Percentiles rank a stretch among this genome's conserved stretches.
Evolutionary conservation across 2,329 filamentous ascomycete species (phyloP).

Genomic region (Parafenestella ontariensis): DNA sequence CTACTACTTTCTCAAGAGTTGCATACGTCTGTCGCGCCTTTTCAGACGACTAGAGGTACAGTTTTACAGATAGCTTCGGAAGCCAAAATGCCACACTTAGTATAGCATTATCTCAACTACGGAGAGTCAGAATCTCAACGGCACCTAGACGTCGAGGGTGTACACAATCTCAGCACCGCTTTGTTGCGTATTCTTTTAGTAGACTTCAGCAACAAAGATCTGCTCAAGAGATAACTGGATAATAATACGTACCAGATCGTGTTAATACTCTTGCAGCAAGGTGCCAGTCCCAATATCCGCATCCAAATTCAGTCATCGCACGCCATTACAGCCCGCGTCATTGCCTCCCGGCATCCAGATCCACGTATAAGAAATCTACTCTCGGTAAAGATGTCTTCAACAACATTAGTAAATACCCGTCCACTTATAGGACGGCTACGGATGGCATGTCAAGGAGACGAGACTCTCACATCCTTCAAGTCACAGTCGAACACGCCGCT

Average conservation of each 20-base stretch:
- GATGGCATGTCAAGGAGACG: background rate
- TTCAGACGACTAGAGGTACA: conserved; percentile 1
- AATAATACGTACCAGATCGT: conserved; percentile 20
- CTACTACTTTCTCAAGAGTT: conserved; percentile 16
- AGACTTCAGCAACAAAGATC: conserved; percentile 1
- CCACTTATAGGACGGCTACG: conserved; percentile 1
- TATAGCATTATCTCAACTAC: conserved; percentile 16
- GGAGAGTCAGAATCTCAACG: background rate
- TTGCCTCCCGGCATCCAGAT: conserved; percentile 17
- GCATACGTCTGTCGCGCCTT: background rate
- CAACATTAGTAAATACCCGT: background rate
- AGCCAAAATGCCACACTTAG: conserved; percentile 12
- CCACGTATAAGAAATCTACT: conserved; percentile 13
- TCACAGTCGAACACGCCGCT: background rate
- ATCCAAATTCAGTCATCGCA: conserved; percentile 1
- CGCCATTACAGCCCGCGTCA: conserved; percentile 7
- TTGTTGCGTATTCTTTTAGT: conserved; percentile 5
- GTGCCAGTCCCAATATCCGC: conserved; percentile 14
- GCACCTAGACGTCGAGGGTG: background rate
- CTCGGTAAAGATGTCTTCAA: background rate
- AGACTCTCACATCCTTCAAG: conserved; percentile 1
- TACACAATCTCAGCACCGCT: conserved; percentile 11
- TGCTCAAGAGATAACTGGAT: conserved; percentile 17
- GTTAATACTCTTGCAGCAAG: conserved; percentile 17
- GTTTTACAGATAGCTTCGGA: conserved; percentile 18